Conservation (phyloP, 345 rosid species). For the Sonneratia alba region DNA sequence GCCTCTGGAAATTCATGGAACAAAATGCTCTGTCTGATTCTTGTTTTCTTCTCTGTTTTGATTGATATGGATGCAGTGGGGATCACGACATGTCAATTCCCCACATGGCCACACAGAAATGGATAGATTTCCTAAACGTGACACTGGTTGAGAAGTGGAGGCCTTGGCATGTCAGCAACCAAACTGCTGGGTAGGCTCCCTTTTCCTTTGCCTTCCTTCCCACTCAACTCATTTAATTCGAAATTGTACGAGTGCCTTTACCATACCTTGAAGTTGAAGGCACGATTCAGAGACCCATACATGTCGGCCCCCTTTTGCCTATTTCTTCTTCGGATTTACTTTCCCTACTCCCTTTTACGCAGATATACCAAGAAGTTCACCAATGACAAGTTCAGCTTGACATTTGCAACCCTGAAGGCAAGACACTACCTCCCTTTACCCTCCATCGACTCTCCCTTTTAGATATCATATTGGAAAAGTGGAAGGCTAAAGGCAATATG, state of each 20-base stretch:
- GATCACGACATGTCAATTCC: slow-evolving; percentile 28
- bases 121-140: slow-evolving; percentile 20
- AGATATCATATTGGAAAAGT: not conserved
- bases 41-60: not conserved
- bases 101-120: slow-evolving; percentile 19
- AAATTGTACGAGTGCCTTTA: no score
- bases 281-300: no score
- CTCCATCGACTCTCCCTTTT: not conserved
- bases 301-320: no score
- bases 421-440: not conserved
- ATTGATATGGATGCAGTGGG: slow-evolving; percentile 16
- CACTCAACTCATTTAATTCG: no score
- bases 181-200: slow-evolving; percentile 20
- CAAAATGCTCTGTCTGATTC: not conserved
- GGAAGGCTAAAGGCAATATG: not conserved
- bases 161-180: slow-evolving; percentile 16
- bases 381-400: slow-evolving; percentile 7
- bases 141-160: slow-evolving; percentile 19
- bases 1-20: not conserved
- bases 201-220: not conserved
- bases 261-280: no score
- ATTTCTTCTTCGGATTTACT: not conserved
- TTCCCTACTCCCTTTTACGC: not conserved
- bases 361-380: slow-evolving; percentile 12
- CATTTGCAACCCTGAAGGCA: slow-evolving; percentile 19